Conservation (phyloP, 2,329 filamentous ascomycete species). For the Aspergillus pseudoglaucus region DNA sequence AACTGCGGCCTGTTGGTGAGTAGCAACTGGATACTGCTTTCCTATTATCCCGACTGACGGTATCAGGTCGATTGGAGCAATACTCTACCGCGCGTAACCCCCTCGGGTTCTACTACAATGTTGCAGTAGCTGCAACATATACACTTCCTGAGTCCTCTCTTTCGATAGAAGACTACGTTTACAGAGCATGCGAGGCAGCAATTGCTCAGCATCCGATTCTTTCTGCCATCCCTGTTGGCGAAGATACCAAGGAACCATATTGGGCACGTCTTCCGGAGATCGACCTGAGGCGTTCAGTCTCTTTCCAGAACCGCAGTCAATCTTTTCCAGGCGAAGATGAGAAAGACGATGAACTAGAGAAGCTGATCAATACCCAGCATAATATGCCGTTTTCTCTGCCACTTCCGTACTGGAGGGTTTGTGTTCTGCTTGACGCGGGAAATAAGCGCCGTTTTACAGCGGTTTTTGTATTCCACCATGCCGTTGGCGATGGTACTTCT, state of each 20-base stretch:
- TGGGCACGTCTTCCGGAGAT: conserved; percentile 41
- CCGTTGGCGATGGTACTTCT: conserved; percentile 42
- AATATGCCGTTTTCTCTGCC: conserved; percentile 31
- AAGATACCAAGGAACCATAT: conserved; percentile 35
- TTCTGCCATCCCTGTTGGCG: conserved; percentile 37
- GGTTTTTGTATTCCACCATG: conserved; percentile 44
- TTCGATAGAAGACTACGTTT: conserved; percentile 28
- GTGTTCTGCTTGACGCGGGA: conserved; percentile 27
- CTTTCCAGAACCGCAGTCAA: conserved; percentile 24
- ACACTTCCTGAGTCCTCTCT: conserved; percentile 19
- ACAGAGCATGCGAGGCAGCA: conserved; percentile 29
- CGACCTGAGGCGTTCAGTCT: conserved; percentile 33
- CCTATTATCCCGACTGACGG: conserved; percentile 7
- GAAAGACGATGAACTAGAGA: conserved; percentile 37
- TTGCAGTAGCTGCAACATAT: conserved; percentile 36
- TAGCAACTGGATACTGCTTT: conserved; percentile 2
- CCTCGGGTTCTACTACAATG: conserved; percentile 40
- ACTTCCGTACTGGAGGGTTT: conserved; percentile 41
- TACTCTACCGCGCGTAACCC: conserved; percentile 40
- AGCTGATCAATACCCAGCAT: conserved; percentile 37
- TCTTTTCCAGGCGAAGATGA: conserved; percentile 12
- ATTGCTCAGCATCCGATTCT: conserved; percentile 39
- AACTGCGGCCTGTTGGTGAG: conserved; percentile 25
- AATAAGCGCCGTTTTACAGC: conserved; percentile 33
- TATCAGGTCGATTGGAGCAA: conserved; percentile 39